Percentiles rank a stretch among this genome's conserved stretches.
These are phyloP conservation scores for Triticum turgidum DNA, from an alignment of 176 grass and related monocot genomes.

Conservation along the genomic window DNA sequence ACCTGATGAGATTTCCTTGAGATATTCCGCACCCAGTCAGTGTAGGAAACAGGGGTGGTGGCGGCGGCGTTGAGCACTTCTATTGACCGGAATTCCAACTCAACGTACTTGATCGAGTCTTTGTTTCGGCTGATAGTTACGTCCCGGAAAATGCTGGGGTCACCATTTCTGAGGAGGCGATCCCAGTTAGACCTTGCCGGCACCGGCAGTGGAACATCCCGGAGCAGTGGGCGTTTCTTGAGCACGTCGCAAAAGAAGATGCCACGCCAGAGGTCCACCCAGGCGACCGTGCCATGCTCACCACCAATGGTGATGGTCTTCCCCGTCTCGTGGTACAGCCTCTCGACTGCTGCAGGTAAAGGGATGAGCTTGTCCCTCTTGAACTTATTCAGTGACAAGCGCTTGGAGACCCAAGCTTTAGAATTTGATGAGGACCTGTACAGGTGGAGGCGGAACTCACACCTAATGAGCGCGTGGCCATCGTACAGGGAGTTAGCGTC, in stretches of 20 bases:
- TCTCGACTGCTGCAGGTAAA: not conserved
- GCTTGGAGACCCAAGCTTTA: constrained; percentile 1
- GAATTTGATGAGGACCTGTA: not conserved
- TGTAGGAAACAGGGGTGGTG: not conserved
- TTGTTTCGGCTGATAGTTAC: constrained; percentile 2
- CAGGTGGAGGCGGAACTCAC: constrained; percentile 9
- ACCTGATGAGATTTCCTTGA: not conserved
- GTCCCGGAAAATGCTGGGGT: not conserved
- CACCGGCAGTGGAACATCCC: constrained; percentile 12
- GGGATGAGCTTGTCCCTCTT: constrained; percentile 4
- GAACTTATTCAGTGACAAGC: not conserved
- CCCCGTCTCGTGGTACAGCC: constrained; percentile 7
- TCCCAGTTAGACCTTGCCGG: not conserved
- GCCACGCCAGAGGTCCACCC: constrained; percentile 34
- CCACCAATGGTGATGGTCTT: constrained; percentile 9
- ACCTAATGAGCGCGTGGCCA: not conserved
- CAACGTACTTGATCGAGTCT: constrained; percentile 15
- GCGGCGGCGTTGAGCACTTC: not conserved
- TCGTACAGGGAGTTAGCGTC: fast-evolving
- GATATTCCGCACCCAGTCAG: not conserved
- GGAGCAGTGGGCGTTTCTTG: not conserved
- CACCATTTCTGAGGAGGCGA: not conserved
- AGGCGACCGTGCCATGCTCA: constrained; percentile 2
- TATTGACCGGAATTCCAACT: not conserved
- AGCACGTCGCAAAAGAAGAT: constrained; percentile 35